Evolutionary conservation across 345 rosid species (phyloP).

Genomic region (Atalantia buxifolia): DNA sequence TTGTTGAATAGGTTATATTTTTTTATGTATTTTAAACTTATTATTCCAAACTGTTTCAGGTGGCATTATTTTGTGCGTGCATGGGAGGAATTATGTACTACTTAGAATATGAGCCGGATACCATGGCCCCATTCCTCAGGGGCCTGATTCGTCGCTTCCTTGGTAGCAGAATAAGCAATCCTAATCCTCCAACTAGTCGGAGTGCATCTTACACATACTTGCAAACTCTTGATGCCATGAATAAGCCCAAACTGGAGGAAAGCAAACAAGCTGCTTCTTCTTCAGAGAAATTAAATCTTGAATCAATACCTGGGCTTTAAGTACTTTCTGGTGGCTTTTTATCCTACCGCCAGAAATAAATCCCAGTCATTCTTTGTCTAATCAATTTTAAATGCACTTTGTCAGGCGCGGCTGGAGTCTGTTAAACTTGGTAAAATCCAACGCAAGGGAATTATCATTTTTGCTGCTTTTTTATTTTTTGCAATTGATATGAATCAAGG

Average conservation of each 20-base stretch:
- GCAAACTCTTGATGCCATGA: slow-evolving; percentile 62
- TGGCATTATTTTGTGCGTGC: slow-evolving; percentile 87
- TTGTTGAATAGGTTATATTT: background rate
- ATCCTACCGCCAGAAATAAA: background rate
- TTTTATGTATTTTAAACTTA: background rate
- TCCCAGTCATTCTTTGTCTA: slow-evolving; percentile 22
- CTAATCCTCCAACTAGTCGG: slow-evolving; percentile 46
- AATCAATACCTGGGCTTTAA: slow-evolving; percentile 91
- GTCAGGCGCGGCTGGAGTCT: slow-evolving; percentile 3
- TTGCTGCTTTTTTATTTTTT: background rate
- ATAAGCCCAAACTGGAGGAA: slow-evolving; percentile 51
- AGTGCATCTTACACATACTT: slow-evolving; percentile 69
- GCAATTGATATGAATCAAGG: background rate
- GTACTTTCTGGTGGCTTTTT: slow-evolving; percentile 11
- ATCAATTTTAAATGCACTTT: background rate
- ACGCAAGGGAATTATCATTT: background rate
- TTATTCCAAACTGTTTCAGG: slow-evolving; percentile 45
- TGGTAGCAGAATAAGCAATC: slow-evolving; percentile 90
- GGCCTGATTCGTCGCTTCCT: slow-evolving; percentile 92
- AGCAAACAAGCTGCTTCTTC: slow-evolving; percentile 47
- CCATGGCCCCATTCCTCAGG: slow-evolving; percentile 93
- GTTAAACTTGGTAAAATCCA: slow-evolving; percentile 3
- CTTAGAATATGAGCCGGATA: slow-evolving; percentile 89
- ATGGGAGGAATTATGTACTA: slow-evolving; percentile 99
- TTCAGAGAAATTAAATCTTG: slow-evolving; percentile 74